phyloP scores from a whole-genome alignment of 352 stramenopile genomes.

The Globisporangium acanthophoron region DNA sequence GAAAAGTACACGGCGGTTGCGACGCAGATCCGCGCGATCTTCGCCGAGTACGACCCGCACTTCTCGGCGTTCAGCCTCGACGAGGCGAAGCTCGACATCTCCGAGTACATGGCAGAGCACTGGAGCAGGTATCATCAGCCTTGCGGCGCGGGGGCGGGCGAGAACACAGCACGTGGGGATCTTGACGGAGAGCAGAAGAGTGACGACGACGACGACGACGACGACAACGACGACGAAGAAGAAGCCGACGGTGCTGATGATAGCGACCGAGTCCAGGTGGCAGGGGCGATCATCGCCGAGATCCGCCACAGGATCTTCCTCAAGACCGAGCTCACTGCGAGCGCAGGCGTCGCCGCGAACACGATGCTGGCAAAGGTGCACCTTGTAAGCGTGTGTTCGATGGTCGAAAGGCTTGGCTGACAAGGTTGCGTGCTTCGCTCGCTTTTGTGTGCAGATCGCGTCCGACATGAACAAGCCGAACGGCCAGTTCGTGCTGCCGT shows the following conservation, averaged over 20 bases:
- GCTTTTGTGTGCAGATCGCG: constrained; percentile 60
- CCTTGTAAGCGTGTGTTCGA: neutral
- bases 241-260: constrained; percentile 1
- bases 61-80: constrained; percentile 91
- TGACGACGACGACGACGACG: neutral
- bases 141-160: too few relatives aligned
- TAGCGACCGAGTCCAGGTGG: constrained; percentile 26
- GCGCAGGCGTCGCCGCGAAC: constrained; percentile 90
- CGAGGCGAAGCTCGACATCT: constrained; percentile 94
- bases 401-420: neutral
- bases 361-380: constrained; percentile 90
- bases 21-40: constrained; percentile 70
- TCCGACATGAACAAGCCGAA: constrained; percentile 97
- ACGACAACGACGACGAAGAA: neutral
- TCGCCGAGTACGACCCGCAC: constrained; percentile 92
- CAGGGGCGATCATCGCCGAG: constrained; percentile 66
- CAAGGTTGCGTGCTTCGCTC: neutral
- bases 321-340: constrained; percentile 91
- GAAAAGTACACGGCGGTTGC: constrained; percentile 86
- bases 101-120: constrained; percentile 71
- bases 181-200: neutral
- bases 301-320: constrained; percentile 81
- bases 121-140: constrained; percentile 36
- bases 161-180: neutral
- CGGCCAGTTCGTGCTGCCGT: constrained; percentile 89